phyloP scores from a whole-genome alignment of 441 rosid species.

The Melastoma candidum region DNA sequence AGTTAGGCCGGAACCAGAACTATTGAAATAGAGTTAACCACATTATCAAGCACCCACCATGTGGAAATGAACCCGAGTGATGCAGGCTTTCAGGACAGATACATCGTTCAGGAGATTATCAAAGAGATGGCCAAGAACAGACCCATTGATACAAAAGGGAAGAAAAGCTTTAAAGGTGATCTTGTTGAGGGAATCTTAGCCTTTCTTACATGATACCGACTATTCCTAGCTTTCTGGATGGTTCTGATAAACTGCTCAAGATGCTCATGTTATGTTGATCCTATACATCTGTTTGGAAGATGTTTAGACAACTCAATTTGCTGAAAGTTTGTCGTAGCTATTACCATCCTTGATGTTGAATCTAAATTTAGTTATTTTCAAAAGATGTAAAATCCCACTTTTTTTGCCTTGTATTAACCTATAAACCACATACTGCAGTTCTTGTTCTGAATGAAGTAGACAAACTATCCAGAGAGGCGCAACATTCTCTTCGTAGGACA shows the following conservation, averaged over 20 bases:
- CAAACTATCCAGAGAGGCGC: constrained; percentile 98
- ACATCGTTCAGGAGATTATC: constrained; percentile 81
- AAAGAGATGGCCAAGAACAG: constrained; percentile 94
- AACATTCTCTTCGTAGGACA: constrained; percentile 91
- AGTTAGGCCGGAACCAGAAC: constrained; percentile 83
- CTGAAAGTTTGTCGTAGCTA: too few relatives aligned
- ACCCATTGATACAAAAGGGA: constrained; percentile 80
- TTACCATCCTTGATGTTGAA: too few relatives aligned
- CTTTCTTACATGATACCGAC: not conserved
- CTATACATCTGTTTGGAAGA: too few relatives aligned
- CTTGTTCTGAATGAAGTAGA: constrained; percentile 91
- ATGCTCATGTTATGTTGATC: too few relatives aligned
- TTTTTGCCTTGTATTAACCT: constrained; percentile 10
- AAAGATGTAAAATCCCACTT: constrained; percentile 1
- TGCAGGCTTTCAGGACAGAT: constrained; percentile 92
- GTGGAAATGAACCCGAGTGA: constrained; percentile 94
- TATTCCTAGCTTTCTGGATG: not conserved
- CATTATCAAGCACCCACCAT: constrained; percentile 73
- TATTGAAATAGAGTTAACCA: constrained; percentile 79
- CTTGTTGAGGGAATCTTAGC: not conserved
- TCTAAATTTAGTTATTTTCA: too few relatives aligned
- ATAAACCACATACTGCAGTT: constrained; percentile 32
- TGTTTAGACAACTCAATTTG: too few relatives aligned
- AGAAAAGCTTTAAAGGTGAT: constrained; percentile 66
- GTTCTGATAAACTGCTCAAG: not conserved